phyloP scores from a whole-genome alignment of 345 rosid species.

The Kernera saxatilis region DNA sequence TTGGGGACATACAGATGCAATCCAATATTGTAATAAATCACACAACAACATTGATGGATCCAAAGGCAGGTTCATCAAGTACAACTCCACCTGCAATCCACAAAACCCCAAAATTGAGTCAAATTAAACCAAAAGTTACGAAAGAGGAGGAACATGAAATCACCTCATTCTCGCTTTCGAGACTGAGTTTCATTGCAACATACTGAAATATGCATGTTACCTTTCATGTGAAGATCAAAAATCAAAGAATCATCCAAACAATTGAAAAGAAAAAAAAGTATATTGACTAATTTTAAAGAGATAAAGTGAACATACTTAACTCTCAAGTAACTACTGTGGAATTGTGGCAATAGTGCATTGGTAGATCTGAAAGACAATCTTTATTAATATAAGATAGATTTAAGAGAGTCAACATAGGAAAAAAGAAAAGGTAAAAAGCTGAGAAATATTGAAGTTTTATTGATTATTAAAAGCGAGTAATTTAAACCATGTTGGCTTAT shows the following conservation, averaged over 20 bases:
- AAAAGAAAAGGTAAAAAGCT: neutral
- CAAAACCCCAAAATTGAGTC: neutral
- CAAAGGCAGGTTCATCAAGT: neutral
- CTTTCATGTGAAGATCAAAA: neutral
- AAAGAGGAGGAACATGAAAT: neutral
- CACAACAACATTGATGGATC: neutral
- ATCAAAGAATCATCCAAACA: neutral
- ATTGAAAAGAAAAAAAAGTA: neutral
- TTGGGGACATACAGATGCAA: neutral
- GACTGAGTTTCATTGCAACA: neutral
- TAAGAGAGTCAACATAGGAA: neutral
- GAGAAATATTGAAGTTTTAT: neutral
- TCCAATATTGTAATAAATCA: neutral
- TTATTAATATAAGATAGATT: neutral
- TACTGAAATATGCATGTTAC: neutral
- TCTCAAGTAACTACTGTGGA: neutral
- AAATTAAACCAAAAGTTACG: neutral
- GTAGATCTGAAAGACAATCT: neutral
- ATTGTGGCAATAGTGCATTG: neutral
- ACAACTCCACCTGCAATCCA: neutral
- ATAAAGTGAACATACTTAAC: slow-evolving; percentile 1
- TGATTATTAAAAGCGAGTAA: neutral
- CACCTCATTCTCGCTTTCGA: neutral
- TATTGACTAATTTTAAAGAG: neutral
- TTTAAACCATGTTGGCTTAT: neutral